These are phyloP conservation scores for Parmelia sp. DNA, from an alignment of 495 filamentous ascomycete species.

Conservation along the genomic window DNA sequence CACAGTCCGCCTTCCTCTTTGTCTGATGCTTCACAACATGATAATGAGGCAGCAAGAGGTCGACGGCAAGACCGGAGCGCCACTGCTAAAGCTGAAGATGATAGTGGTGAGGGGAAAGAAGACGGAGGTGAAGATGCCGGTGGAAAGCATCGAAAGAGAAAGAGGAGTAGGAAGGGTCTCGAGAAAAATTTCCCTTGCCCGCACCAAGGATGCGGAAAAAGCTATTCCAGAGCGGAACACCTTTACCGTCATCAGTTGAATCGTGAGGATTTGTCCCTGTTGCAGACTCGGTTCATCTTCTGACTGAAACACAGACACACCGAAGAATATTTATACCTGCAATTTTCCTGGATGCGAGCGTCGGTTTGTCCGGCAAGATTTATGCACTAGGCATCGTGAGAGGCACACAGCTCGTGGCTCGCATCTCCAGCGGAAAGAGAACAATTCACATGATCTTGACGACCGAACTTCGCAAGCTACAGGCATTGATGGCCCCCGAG, in stretches of 20 bases:
- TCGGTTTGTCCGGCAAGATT: conserved; percentile 88
- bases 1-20: conserved; percentile 27
- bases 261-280: conserved; percentile 48
- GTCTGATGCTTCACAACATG: conserved; percentile 26
- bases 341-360: conserved; percentile 88
- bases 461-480: conserved; percentile 17
- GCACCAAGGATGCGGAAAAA: conserved; percentile 85
- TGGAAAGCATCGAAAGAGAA: conserved; percentile 57
- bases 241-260: conserved; percentile 96
- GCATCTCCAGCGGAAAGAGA: conserved; percentile 86
- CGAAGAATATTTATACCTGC: conserved; percentile 93
- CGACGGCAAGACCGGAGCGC: conserved; percentile 25
- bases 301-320: conserved; percentile 48
- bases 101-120: conserved; percentile 30
- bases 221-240: conserved; percentile 94
- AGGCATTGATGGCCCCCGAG: conserved; percentile 13
- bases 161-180: conserved; percentile 74
- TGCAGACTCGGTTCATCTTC: background rate
- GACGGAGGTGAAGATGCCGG: conserved; percentile 29
- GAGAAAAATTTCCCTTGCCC: conserved; percentile 96
- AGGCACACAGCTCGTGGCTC: conserved; percentile 95
- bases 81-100: conserved; percentile 30
- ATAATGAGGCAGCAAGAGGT: conserved; percentile 23
- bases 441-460: conserved; percentile 30
- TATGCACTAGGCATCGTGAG: conserved; percentile 89